Evolutionary conservation across 1,139 yeast genomes (phyloP).

Genomic region (Taphrina flavorubra): DNA sequence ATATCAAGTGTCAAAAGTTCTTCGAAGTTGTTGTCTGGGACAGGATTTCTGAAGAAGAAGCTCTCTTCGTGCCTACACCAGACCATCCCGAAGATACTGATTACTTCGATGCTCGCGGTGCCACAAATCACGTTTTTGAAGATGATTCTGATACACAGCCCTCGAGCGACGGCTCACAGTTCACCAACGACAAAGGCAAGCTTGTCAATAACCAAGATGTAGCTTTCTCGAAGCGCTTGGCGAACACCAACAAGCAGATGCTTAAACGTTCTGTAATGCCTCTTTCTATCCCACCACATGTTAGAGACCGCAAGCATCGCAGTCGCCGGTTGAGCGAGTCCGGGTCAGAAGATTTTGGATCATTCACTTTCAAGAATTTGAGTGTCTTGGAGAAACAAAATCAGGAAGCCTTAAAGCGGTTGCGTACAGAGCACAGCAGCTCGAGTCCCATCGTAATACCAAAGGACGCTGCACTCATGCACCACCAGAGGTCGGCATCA

Average conservation of each 20-base stretch:
- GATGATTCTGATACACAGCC: conserved; percentile 45
- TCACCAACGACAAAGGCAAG: conserved; percentile 16
- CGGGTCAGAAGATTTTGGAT: conserved; percentile 76
- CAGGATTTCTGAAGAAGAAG: conserved; percentile 70
- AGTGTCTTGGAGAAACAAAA: conserved; percentile 92
- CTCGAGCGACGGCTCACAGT: conserved; percentile 30
- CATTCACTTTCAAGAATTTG: conserved; percentile 85
- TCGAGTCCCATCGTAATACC: conserved; percentile 20
- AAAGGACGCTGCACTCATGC: conserved; percentile 15
- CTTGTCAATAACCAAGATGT: not conserved
- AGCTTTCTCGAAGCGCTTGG: conserved; percentile 22
- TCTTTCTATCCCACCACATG: conserved; percentile 61
- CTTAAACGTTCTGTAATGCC: conserved; percentile 50
- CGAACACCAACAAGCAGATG: conserved; percentile 10
- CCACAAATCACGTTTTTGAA: conserved; percentile 62
- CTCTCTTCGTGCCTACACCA: conserved; percentile 79
- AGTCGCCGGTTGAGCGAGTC: conserved; percentile 69
- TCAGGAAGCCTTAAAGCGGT: conserved; percentile 84
- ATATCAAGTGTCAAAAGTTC: conserved; percentile 77
- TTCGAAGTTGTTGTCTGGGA: conserved; percentile 79
- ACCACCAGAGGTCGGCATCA: conserved; percentile 45
- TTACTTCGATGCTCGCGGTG: conserved; percentile 91
- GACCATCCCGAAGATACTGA: conserved; percentile 89
- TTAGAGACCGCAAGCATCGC: conserved; percentile 67
- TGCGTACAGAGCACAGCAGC: conserved; percentile 76